Percentiles rank a stretch among this genome's conserved stretches.
These are phyloP conservation scores for Leptographium radiaticola DNA, from an alignment of 2,329 filamentous ascomycete genomes.

Conservation along the genomic window DNA sequence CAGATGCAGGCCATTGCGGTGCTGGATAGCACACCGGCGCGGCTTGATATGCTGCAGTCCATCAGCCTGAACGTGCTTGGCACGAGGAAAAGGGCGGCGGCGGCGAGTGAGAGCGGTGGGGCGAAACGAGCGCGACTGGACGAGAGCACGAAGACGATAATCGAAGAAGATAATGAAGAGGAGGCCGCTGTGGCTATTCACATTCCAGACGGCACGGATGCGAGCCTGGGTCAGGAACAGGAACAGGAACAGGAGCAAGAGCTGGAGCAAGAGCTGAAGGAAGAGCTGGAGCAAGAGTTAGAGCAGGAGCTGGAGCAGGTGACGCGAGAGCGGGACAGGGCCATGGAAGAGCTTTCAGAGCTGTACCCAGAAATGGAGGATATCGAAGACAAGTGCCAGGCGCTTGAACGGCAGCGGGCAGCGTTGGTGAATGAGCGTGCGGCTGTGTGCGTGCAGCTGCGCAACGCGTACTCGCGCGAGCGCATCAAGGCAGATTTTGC, in stretches of 20 bases:
- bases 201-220: conserved; percentile 1
- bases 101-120: not conserved
- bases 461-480: conserved; percentile 41
- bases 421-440: conserved; percentile 15
- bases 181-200: not conserved
- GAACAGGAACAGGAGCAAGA: conserved; percentile 15
- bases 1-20: not conserved
- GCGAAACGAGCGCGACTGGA: not conserved
- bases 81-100: not conserved
- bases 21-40: not conserved
- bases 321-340: not conserved
- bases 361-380: conserved; percentile 15
- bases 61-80: not conserved
- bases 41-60: not conserved
- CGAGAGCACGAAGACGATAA: not conserved
- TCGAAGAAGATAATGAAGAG: not conserved
- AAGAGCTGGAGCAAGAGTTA: conserved; percentile 1
- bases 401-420: not conserved
- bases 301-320: not conserved
- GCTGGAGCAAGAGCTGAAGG: too few relatives aligned
- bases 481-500: conserved; percentile 47
- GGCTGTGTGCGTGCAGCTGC: conserved; percentile 33
- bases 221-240: conserved; percentile 14
- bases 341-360: conserved; percentile 16
- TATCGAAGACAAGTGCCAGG: conserved; percentile 7